These are phyloP conservation scores for Senna siamea DNA, from an alignment of 306 rosid genomes.

Conservation along the genomic window DNA sequence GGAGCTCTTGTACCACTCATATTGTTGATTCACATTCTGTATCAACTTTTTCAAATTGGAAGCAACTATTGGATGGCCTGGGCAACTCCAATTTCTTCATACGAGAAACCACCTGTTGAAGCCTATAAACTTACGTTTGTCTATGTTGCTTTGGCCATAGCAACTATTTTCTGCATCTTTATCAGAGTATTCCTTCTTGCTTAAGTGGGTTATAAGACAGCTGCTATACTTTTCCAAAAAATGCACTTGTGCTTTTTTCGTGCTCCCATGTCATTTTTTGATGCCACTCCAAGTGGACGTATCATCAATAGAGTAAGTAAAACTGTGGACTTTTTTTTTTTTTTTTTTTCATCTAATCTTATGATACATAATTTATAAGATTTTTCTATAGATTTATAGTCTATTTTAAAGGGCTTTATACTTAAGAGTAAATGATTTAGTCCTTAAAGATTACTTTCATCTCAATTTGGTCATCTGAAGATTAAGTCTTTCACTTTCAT, in stretches of 20 bases:
- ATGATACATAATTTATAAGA: no score
- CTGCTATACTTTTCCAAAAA: constrained; percentile 53
- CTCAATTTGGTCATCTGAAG: no score
- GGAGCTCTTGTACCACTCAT: constrained; percentile 66
- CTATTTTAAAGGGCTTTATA: no score
- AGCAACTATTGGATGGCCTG: constrained; percentile 76
- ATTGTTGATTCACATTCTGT: constrained; percentile 50
- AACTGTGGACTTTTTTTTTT: no score
- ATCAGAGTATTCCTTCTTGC: constrained; percentile 43
- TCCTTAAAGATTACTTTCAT: no score
- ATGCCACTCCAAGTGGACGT: constrained; percentile 64
- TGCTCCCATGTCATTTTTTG: constrained; percentile 65
- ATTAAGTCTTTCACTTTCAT: no score
- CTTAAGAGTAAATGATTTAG: no score
- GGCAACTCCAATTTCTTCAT: constrained; percentile 54
- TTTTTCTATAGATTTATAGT: no score
- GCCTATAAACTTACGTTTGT: no score
- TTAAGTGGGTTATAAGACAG: constrained; percentile 49
- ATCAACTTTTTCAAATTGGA: constrained; percentile 58
- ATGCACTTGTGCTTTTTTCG: constrained; percentile 60
- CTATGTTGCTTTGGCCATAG: constrained; percentile 50
- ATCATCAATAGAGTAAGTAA: constrained; percentile 52
- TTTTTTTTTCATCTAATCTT: no score
- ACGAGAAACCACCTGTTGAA: constrained; percentile 40
- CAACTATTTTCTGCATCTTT: constrained; percentile 49